Base-by-base conservation (phyloP, 169 alveolate species). In the Plasmodium berghei region DNA sequence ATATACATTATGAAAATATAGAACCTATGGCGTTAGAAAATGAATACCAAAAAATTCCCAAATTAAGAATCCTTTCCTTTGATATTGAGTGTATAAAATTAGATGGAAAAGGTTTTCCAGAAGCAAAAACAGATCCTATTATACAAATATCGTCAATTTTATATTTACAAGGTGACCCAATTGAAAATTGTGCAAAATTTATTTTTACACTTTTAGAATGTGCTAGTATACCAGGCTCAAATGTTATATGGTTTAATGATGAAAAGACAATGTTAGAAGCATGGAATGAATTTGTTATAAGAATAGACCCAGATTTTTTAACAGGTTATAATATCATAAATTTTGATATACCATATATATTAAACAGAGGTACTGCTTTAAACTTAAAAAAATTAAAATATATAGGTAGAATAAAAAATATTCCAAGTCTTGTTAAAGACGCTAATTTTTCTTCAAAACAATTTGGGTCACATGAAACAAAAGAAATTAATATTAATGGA, bases 301-400 rank as follows among this genome's bases (percentile, higher is more conserved):
- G 93, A 75, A 89, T 94, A 16, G 99, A 98, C 90, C 99, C 99
- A 0, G 99, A 98, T 91, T 94, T 98, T 58, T 92, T 97, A 5
- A 97, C 99, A 5, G 99, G 99, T 14, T 99, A 99, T 95, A 99
- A 99, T 94, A 98, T 98, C 72, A 93, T 97, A 34, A 98, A 98
- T 97, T 99, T 99, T 94, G 99, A 98, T 89, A 92, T 98, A 64
- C 98, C 98, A 16, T 99, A 98, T 89, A 96, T 99, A 61, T 77
- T 99, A 58, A 95, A 97, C 61, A 94, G 99, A 85, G 99, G 99
- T 0, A 93, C 96, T 12, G 92, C 95, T 9, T 93, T 98, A 54
- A 95, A 97, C 62, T 89, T 97, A 22, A 95, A 91, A 34, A 92
- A 93, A 22, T 97, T 97, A 87, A 93, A 72, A 72, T 89, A 86